Conservation (phyloP, 1,284 basidiomycete species). For the Ceratobasidium sp. region DNA sequence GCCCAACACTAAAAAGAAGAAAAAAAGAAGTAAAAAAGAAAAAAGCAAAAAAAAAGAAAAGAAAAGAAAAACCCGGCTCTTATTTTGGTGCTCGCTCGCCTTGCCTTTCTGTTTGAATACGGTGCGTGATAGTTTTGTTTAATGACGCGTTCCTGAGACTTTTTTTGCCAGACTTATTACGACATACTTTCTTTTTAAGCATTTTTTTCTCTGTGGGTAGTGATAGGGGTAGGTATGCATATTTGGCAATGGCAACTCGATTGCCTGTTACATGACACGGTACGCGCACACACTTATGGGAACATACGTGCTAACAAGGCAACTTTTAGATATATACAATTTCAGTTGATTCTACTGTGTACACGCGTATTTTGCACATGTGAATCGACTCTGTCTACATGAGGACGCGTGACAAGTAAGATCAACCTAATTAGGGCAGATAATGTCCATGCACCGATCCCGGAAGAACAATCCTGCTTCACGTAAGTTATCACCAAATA, state of each 20-base stretch:
- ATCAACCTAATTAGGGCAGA: constrained; percentile 5
- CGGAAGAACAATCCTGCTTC: background rate
- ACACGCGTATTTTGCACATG: background rate
- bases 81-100: too few relatives aligned
- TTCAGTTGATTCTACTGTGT: background rate
- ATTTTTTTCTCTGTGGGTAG: background rate
- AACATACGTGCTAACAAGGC: background rate
- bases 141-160: background rate
- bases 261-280: background rate
- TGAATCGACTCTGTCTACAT: background rate
- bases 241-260: background rate
- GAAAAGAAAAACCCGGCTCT: too few relatives aligned
- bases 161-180: background rate
- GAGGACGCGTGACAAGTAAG: background rate
- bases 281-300: background rate
- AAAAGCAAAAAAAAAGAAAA: too few relatives aligned
- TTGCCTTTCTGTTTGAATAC: too few relatives aligned
- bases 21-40: too few relatives aligned
- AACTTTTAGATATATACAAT: background rate
- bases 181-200: background rate
- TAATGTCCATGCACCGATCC: constrained; percentile 11
- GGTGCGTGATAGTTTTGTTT: too few relatives aligned
- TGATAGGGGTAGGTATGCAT: background rate
- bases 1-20: too few relatives aligned
- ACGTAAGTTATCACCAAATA: background rate